A percentile compares a stretch with the other conserved stretches of the same genome.
phyloP scores from a whole-genome alignment of 129 eudicot species.

The Saposhnikovia divaricata region DNA sequence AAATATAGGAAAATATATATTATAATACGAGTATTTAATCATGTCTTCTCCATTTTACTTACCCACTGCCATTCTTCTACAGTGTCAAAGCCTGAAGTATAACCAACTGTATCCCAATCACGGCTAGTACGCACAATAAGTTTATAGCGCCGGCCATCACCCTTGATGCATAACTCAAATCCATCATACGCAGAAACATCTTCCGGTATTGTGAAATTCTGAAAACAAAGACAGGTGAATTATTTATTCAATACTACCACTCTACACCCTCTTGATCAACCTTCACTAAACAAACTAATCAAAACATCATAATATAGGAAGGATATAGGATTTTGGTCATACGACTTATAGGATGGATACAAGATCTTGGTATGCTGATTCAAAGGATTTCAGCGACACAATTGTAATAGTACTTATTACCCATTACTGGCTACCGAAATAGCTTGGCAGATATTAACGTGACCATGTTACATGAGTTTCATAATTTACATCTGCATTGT shows the following conservation, averaged over 20 bases:
- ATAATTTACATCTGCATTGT: background rate
- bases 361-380: background rate
- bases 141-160: constrained; percentile 92
- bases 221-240: constrained; percentile 18
- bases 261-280: background rate
- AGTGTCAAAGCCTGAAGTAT: constrained; percentile 77
- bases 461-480: background rate
- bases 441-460: background rate
- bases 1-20: constrained; percentile 5
- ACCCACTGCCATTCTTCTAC: constrained; percentile 96
- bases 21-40: background rate
- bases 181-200: constrained; percentile 94
- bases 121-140: constrained; percentile 87
- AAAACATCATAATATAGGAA: background rate
- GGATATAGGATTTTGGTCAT: background rate
- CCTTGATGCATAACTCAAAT: constrained; percentile 75
- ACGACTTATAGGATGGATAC: background rate
- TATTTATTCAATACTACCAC: background rate
- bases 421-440: background rate
- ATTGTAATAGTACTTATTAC: background rate
- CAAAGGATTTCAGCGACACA: background rate
- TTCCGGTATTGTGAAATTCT: constrained; percentile 88
- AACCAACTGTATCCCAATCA: constrained; percentile 97
- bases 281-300: background rate
- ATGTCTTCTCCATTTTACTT: constrained; percentile 19